Conservation (phyloP, 371 early-diverging fungal genomes). For the Apophysomyces ossiformis region DNA sequence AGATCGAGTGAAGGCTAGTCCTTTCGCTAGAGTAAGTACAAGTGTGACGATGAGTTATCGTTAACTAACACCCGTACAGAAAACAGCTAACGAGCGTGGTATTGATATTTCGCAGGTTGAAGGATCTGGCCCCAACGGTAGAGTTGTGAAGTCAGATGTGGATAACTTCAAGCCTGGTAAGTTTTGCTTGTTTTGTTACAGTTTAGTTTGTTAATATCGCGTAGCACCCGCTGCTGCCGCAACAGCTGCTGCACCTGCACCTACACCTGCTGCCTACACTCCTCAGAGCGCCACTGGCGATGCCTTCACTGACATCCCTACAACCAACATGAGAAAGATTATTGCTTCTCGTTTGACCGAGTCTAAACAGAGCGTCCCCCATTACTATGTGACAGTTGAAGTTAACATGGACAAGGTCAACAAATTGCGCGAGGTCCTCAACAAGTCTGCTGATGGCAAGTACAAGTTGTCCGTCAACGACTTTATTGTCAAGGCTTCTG, state of each 20-base stretch:
- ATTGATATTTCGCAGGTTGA: slow-evolving; percentile 77
- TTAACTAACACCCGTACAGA: slow-evolving; percentile 34
- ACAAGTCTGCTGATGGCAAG: slow-evolving; percentile 83
- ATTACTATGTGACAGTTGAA: slow-evolving; percentile 95
- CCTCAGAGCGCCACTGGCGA: slow-evolving; percentile 59
- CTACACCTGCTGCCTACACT: slow-evolving; percentile 53
- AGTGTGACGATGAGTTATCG: background rate
- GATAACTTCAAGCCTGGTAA: slow-evolving; percentile 42
- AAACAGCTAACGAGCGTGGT: slow-evolving; percentile 84
- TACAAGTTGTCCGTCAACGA: slow-evolving; percentile 98
- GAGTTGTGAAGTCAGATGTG: slow-evolving; percentile 93
- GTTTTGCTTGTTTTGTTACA: background rate
- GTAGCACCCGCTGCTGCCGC: slow-evolving; percentile 41
- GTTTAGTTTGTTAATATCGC: too few relatives aligned
- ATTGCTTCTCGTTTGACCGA: slow-evolving; percentile 87
- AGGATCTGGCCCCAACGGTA: slow-evolving; percentile 92
- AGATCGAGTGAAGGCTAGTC: slow-evolving; percentile 87
- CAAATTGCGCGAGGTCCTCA: slow-evolving; percentile 90
- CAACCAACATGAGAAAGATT: slow-evolving; percentile 93
- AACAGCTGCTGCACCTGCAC: slow-evolving; percentile 42
- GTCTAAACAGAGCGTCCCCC: slow-evolving; percentile 90
- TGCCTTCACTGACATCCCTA: slow-evolving; percentile 81
- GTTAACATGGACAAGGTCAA: slow-evolving; percentile 85
- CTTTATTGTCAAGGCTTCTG: slow-evolving; percentile 96
- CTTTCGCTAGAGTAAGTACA: slow-evolving; percentile 72